Evolutionary conservation across 1,284 basidiomycete genomes (phyloP).

Genomic region (Sparassis latifolia): DNA sequence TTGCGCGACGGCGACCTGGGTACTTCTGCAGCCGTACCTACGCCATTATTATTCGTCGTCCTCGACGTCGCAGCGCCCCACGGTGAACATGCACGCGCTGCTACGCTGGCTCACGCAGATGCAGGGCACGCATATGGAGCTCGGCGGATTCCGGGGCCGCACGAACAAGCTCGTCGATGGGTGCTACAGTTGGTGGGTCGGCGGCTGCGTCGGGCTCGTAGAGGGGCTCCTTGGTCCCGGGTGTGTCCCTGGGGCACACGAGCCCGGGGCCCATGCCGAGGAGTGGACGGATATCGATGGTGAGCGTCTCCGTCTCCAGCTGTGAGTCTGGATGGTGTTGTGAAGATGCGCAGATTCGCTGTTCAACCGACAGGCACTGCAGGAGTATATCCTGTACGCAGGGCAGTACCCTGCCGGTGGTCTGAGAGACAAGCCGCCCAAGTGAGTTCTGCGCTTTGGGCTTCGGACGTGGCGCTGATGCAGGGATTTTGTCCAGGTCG

Average conservation of each 20-base stretch:
- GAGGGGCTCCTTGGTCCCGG: slow-evolving; percentile 46
- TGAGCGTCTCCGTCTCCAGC: slow-evolving; percentile 21
- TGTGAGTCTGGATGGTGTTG: background rate
- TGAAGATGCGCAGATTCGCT: slow-evolving; percentile 36
- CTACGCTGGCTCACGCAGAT: slow-evolving; percentile 83
- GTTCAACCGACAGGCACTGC: slow-evolving; percentile 64
- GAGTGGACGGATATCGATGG: slow-evolving; percentile 65
- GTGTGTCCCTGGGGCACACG: slow-evolving; percentile 12
- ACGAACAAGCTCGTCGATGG: slow-evolving; percentile 99
- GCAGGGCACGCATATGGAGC: slow-evolving; percentile 80
- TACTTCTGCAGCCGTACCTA: slow-evolving; percentile 62
- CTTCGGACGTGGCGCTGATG: background rate
- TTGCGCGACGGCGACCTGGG: slow-evolving; percentile 84
- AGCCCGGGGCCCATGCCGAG: slow-evolving; percentile 20
- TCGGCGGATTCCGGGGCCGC: slow-evolving; percentile 90
- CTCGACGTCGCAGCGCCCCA: slow-evolving; percentile 17
- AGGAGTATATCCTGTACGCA: slow-evolving; percentile 84
- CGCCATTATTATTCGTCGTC: slow-evolving; percentile 11
- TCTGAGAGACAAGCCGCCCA: slow-evolving; percentile 91
- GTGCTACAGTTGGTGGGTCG: slow-evolving; percentile 99
- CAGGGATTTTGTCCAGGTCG: slow-evolving; percentile 33
- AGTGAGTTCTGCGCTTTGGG: slow-evolving; percentile 39
- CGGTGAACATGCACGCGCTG: slow-evolving; percentile 57
- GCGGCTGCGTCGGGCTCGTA: slow-evolving; percentile 80
- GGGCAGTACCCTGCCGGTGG: slow-evolving; percentile 85